A percentile compares a stretch with the other conserved stretches of the same genome.
Conservation (phyloP, 2,329 filamentous ascomycete genomes). For the Epichloe brachyelytri region DNA sequence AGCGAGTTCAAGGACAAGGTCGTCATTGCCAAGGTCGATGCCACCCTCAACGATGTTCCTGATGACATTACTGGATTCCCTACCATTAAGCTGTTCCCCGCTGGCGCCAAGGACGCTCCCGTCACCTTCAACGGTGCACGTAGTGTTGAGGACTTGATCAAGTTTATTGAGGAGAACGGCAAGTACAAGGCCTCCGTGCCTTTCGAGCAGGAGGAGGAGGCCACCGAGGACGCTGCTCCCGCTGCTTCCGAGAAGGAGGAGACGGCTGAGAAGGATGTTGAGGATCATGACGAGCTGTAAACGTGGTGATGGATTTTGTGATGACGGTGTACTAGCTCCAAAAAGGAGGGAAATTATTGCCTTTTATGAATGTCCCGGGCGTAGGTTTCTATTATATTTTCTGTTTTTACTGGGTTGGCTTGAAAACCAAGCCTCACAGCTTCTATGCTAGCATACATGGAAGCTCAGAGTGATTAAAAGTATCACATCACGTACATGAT, state of each 20-base stretch:
- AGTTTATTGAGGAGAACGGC: slow-evolving; percentile 91
- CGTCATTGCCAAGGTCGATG: slow-evolving; percentile 93
- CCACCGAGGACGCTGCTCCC: slow-evolving; percentile 40
- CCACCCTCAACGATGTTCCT: slow-evolving; percentile 89
- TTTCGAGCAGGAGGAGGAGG: slow-evolving; percentile 40
- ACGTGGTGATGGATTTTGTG: slow-evolving; percentile 11
- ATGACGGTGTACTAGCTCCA: not conserved
- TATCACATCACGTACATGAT: not conserved
- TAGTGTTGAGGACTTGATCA: slow-evolving; percentile 79
- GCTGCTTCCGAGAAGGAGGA: slow-evolving; percentile 39
- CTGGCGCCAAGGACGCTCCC: slow-evolving; percentile 73
- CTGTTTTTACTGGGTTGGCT: slow-evolving; percentile 5
- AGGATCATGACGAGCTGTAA: slow-evolving; percentile 59
- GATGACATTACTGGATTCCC: slow-evolving; percentile 97
- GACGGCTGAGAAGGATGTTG: slow-evolving; percentile 32
- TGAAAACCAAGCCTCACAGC: slow-evolving; percentile 14
- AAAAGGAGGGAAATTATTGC: slow-evolving; percentile 15
- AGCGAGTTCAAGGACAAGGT: slow-evolving; percentile 73
- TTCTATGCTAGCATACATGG: slow-evolving; percentile 13
- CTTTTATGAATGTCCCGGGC: slow-evolving; percentile 20
- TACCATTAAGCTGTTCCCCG: slow-evolving; percentile 96
- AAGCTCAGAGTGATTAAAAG: slow-evolving; percentile 2
- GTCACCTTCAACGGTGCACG: slow-evolving; percentile 80
- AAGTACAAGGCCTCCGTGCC: slow-evolving; percentile 67
- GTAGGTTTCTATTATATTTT: slow-evolving; percentile 13